Evolutionary conservation across 2,329 filamentous ascomycete genomes (phyloP).

Genomic region (Rhinocladiella similis): DNA sequence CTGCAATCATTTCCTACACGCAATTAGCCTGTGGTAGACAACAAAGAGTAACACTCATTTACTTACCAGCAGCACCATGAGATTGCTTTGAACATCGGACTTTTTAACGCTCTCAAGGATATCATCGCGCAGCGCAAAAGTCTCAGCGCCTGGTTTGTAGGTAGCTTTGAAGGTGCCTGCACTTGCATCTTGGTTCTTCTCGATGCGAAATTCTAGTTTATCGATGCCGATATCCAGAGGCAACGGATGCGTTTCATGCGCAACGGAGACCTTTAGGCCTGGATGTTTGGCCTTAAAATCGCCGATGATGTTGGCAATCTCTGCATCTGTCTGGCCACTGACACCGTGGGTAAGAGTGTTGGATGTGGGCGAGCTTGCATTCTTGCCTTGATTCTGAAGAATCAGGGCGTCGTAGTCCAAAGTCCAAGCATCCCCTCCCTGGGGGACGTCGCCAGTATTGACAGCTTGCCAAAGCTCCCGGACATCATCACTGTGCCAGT

Average conservation of each 20-base stretch:
- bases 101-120: constrained; percentile 33
- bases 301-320: constrained; percentile 11
- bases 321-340: constrained; percentile 8
- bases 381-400: constrained; percentile 32
- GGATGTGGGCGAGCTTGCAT: constrained; percentile 26
- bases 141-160: constrained; percentile 28
- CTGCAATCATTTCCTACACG: constrained; percentile 42
- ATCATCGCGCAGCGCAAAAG: constrained; percentile 37
- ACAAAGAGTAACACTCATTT: constrained; percentile 32
- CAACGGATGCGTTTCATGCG: constrained; percentile 12
- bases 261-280: constrained; percentile 15
- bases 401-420: constrained; percentile 41
- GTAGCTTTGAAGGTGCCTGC: constrained; percentile 38
- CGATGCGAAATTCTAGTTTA: constrained; percentile 38
- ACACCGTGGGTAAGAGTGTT: constrained; percentile 1
- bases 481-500: constrained; percentile 44
- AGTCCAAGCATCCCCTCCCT: constrained; percentile 43
- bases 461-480: constrained; percentile 40
- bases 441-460: constrained; percentile 36
- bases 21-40: constrained; percentile 9
- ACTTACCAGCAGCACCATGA: constrained; percentile 43
- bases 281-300: constrained; percentile 21
- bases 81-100: constrained; percentile 35
- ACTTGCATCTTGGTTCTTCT: constrained; percentile 20
- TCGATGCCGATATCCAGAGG: constrained; percentile 26